Base-by-base conservation (phyloP, 352 stramenopile species). In the Globisporangium recalcitrans region DNA sequence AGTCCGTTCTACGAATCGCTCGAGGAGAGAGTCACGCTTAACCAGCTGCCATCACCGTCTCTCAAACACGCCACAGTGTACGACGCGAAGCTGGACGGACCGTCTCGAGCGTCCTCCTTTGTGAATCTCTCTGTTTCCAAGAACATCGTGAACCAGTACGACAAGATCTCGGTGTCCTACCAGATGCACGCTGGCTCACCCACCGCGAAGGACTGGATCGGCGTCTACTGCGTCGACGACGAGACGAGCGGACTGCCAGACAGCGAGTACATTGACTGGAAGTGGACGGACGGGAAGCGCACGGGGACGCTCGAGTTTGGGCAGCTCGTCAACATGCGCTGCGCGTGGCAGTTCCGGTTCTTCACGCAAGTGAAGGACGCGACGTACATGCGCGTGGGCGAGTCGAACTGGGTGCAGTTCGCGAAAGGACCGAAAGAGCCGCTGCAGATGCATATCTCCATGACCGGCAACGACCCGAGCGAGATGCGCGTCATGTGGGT, bases 401-500 rank as follows among this genome's bases (percentile, higher is more conserved):
- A 69, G 24, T 77, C 70, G 24, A 26, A 64, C 16, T 64, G 69
- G 29, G 64, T 81, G 19, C 63, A 74, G 31, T 73, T 81, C 58
- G 53, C 63, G 19, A 29, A 36, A 4, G 71, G 73, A 10, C 40
- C 58, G 24, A 65, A 62, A 16, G 65, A 81, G 63, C 73, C 73
- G 6, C 52, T 73, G 31, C 73, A 81, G n/a, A 51, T 77, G 27
- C 73, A 69, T 32, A 42, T 81, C 21, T 63, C 70, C 13, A 57
- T 81, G 14, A 78, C 71, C 1, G 46, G 54, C 10, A 70, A 38
- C n/a, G 27, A 64, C 0, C 29, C 55, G 13, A 60, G 60, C 16
- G 68, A 77, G 58, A 78, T 78, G 68, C 72, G 70, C 36, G 63
- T 78, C 26, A 77, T 67, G 59, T 81, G 73, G 71, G 78, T 70